Conservation (phyloP, 129 eudicot species). For the Flaveria linearis region DNA sequence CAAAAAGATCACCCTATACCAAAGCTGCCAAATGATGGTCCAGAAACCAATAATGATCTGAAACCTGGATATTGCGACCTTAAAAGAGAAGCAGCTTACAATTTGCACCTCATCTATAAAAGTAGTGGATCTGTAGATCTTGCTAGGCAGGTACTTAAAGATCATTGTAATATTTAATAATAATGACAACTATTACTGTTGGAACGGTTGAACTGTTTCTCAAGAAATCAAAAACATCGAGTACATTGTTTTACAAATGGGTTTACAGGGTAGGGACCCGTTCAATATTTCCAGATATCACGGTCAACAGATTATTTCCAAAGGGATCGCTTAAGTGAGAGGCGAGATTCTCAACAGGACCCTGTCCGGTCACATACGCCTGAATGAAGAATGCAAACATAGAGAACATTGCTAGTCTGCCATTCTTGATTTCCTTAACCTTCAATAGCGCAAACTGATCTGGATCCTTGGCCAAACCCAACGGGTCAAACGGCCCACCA, state of each 20-base stretch:
- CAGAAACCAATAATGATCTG: constrained; percentile 33
- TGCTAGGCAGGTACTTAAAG: constrained; percentile 86
- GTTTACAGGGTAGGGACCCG: not conserved
- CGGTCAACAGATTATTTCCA: not conserved
- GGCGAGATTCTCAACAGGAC: too few species aligned
- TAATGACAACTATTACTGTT: not conserved
- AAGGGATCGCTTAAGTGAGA: not conserved
- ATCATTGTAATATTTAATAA: constrained; percentile 48
- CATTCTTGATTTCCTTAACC: too few species aligned
- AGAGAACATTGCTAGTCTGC: too few species aligned
- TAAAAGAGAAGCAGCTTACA: constrained; percentile 85
- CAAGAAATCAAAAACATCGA: too few species aligned
- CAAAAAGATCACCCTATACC: constrained; percentile 69
- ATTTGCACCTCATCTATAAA: constrained; percentile 77
- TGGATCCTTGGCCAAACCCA: too few species aligned
- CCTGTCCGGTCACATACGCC: constrained; percentile 43
- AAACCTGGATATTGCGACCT: constrained; percentile 84
- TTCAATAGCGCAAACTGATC: too few species aligned
- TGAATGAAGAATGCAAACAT: constrained; percentile 54
- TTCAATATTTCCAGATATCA: not conserved
- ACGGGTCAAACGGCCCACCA: too few species aligned
- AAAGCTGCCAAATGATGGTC: constrained; percentile 61
- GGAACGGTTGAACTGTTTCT: not conserved
- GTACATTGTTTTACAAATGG: too few species aligned
- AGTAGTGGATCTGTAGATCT: constrained; percentile 88